Conservation (phyloP, 306 rosid genomes). For the Comarum palustre region DNA sequence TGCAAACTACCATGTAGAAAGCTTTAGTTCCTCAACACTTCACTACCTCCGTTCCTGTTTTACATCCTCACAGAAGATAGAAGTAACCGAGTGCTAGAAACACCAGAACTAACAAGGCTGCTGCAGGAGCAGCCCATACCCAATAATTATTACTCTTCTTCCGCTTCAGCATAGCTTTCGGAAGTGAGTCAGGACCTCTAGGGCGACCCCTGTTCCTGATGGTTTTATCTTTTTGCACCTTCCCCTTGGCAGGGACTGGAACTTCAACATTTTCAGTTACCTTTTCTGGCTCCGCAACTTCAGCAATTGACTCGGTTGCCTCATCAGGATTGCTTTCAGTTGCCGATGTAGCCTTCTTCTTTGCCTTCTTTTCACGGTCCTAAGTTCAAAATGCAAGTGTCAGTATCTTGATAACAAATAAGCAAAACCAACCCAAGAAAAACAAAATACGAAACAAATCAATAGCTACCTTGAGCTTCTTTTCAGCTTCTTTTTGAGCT, state of each 20-base stretch:
- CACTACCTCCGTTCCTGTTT: conserved; percentile 22
- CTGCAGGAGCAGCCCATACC: conserved; percentile 73
- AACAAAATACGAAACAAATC: not conserved
- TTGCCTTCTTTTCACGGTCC: conserved; percentile 89
- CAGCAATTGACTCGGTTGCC: conserved; percentile 36
- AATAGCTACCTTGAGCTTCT: conserved; percentile 70
- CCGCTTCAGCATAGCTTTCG: conserved; percentile 63
- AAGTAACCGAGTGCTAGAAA: conserved; percentile 50
- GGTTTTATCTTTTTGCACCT: conserved; percentile 46
- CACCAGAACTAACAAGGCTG: conserved; percentile 47
- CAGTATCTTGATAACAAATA: conserved; percentile 2
- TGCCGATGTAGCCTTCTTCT: conserved; percentile 59
- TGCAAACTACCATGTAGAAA: conserved; percentile 29
- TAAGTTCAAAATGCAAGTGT: conserved; percentile 31
- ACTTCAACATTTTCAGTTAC: conserved; percentile 38
- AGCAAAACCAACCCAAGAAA: conserved; percentile 33
- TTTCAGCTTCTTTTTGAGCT: conserved; percentile 87
- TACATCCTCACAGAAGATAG: conserved; percentile 42
- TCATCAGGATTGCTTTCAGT: conserved; percentile 44
- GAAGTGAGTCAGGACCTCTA: conserved; percentile 46
- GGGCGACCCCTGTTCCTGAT: conserved; percentile 51
- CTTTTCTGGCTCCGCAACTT: conserved; percentile 51
- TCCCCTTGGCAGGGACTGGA: conserved; percentile 39
- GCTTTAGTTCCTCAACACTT: conserved; percentile 32
- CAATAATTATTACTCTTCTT: conserved; percentile 58